Evolutionary conservation across 805 yeast genomes (phyloP).

Genomic region (Schwanniomyces vanrijiae): DNA sequence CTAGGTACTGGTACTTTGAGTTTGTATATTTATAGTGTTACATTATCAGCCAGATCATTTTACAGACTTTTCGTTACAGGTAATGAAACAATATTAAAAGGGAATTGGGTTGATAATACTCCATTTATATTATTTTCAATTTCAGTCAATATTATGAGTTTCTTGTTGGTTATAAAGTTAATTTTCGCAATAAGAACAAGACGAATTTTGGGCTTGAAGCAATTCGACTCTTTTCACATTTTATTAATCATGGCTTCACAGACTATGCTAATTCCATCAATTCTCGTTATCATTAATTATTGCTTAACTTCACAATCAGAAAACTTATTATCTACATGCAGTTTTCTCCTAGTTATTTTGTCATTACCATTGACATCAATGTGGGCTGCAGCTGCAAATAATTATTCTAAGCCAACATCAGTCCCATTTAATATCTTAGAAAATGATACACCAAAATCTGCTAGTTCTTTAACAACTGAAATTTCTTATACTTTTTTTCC

Average conservation of each 20-base stretch:
- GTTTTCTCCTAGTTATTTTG: conserved; percentile 61
- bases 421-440: conserved; percentile 10
- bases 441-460: neutral
- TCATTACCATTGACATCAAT: conserved; percentile 81
- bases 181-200: conserved; percentile 69
- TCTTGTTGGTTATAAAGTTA: conserved; percentile 64
- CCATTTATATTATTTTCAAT: conserved; percentile 66
- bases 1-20: conserved; percentile 58
- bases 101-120: conserved; percentile 46
- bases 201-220: conserved; percentile 73
- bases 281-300: conserved; percentile 58
- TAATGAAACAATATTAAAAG: conserved; percentile 1
- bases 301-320: conserved; percentile 22
- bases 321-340: conserved; percentile 49
- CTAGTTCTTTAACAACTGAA: conserved; percentile 2
- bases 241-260: conserved; percentile 79
- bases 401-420: conserved; percentile 27
- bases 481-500: conserved; percentile 11
- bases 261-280: conserved; percentile 76
- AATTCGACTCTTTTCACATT: conserved; percentile 80
- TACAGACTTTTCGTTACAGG: conserved; percentile 10
- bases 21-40: conserved; percentile 55
- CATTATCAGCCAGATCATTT: conserved; percentile 41
- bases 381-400: conserved; percentile 80
- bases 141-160: conserved; percentile 63